A percentile compares a stretch with the other conserved stretches of the same genome.
These are phyloP conservation scores for Chernovozyma sophiae-reginae DNA, from an alignment of 1,139 yeast species.

Conservation along the genomic window DNA sequence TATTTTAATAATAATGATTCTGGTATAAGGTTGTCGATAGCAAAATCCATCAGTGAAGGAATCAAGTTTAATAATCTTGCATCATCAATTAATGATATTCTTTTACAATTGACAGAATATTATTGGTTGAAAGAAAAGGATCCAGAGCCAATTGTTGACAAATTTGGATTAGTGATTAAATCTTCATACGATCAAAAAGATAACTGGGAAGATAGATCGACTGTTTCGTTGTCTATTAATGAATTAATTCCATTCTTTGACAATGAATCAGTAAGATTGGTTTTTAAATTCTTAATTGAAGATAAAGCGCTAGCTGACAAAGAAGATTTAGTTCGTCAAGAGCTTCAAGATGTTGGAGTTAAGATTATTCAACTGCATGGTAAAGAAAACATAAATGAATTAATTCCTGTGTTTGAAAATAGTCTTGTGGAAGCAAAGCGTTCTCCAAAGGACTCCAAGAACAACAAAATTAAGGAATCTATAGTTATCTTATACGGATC, in stretches of 20 bases:
- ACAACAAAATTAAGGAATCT: constrained; percentile 70
- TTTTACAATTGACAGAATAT: constrained; percentile 46
- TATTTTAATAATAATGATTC: constrained; percentile 54
- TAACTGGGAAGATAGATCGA: constrained; percentile 81
- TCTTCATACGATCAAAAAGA: constrained; percentile 60
- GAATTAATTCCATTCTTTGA: constrained; percentile 50
- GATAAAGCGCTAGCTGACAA: constrained; percentile 70
- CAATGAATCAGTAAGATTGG: constrained; percentile 30
- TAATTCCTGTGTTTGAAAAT: constrained; percentile 74
- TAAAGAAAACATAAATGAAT: constrained; percentile 54
- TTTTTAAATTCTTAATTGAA: constrained; percentile 58
- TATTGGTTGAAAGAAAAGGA: constrained; percentile 66
- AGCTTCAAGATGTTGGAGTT: constrained; percentile 86
- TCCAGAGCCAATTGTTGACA: constrained; percentile 72
- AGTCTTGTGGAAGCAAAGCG: constrained; percentile 25
- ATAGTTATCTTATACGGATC: constrained; percentile 86
- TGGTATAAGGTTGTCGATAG: constrained; percentile 65
- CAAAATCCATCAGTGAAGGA: constrained; percentile 53
- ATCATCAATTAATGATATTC: constrained; percentile 19
- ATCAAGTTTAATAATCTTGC: constrained; percentile 22
- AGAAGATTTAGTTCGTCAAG: constrained; percentile 70
- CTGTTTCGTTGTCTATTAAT: constrained; percentile 67
- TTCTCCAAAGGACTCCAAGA: constrained; percentile 40
- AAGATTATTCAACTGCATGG: constrained; percentile 67
- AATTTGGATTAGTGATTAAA: constrained; percentile 72